Evolutionary conservation across 129 eudicot genomes (phyloP).

Genomic region (Pulicaria dysenterica): DNA sequence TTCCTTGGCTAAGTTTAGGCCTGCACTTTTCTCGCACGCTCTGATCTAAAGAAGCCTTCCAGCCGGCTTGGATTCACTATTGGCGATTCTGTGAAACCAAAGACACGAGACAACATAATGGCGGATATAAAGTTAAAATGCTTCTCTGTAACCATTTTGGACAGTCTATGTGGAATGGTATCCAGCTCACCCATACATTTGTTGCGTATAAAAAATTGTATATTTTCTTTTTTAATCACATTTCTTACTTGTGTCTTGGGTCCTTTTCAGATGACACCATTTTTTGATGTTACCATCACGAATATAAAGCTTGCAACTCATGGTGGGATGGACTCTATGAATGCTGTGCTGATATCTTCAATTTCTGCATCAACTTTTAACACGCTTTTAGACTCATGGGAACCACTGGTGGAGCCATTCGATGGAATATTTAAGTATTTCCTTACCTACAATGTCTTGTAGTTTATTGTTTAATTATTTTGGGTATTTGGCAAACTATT

Average conservation of each 20-base stretch:
- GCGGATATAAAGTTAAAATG: constrained; percentile 90
- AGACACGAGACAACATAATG: constrained; percentile 82
- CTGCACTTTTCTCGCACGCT: constrained; percentile 88
- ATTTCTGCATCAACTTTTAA: constrained; percentile 95
- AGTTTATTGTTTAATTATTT: not conserved
- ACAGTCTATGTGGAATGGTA: constrained; percentile 95
- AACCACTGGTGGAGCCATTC: constrained; percentile 96
- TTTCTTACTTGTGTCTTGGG: not conserved
- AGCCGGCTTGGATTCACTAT: constrained; percentile 68
- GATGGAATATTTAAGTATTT: constrained; percentile 94
- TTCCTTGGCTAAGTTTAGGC: constrained; percentile 53
- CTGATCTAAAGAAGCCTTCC: constrained; percentile 90
- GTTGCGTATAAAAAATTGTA: not conserved
- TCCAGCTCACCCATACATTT: constrained; percentile 15
- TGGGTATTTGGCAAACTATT: constrained; percentile 1
- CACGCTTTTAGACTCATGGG: constrained; percentile 90
- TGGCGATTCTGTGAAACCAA: constrained; percentile 85
- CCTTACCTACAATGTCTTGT: constrained; percentile 8
- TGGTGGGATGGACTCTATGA: constrained; percentile 86
- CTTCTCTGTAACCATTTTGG: constrained; percentile 80
- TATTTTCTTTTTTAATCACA: constrained; percentile 11
- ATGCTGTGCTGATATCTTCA: constrained; percentile 83
- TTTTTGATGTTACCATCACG: constrained; percentile 84
- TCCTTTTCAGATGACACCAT: constrained; percentile 86
- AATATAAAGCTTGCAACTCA: constrained; percentile 96